A percentile compares a stretch with the other conserved stretches of the same genome.
These are phyloP conservation scores for Magnusiomyces magnusii DNA, from an alignment of 1,139 yeast species.

Conservation along the genomic window DNA sequence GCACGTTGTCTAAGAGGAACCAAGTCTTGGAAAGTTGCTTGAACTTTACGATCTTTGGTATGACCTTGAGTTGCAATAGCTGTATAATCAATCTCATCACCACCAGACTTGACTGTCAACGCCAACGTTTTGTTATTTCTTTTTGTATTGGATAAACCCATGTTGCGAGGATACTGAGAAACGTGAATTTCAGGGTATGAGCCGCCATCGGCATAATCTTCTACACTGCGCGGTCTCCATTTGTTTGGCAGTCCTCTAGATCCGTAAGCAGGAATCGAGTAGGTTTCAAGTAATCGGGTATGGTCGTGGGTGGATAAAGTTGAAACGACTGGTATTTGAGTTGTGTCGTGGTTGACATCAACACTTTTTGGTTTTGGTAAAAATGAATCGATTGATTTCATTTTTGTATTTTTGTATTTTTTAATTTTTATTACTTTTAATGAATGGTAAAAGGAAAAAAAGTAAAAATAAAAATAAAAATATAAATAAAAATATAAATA, in stretches of 20 bases:
- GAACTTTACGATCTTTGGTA: constrained; percentile 30
- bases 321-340: constrained; percentile 6
- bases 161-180: constrained; percentile 33
- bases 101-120: constrained; percentile 30
- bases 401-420: too few species aligned
- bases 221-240: constrained; percentile 28
- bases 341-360: constrained; percentile 3
- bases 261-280: constrained; percentile 30
- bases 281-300: constrained; percentile 13
- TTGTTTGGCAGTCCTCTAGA: constrained; percentile 18
- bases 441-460: background rate
- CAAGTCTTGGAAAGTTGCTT: constrained; percentile 38
- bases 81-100: constrained; percentile 34
- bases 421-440: too few species aligned
- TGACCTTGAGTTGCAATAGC: constrained; percentile 35
- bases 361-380: constrained; percentile 24
- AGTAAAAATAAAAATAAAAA: too few species aligned
- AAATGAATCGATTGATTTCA: constrained; percentile 20
- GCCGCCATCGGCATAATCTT: constrained; percentile 35
- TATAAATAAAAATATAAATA: too few species aligned
- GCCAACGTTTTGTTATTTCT: constrained; percentile 27
- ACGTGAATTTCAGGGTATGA: constrained; percentile 33
- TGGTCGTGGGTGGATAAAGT: constrained; percentile 12
- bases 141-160: constrained; percentile 23
- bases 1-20: constrained; percentile 43